Evolutionary conservation across 164 flowering plant genomes (phyloP), one percentile per base, ranked within the genome.

Genomic region (Liquidambar formosana): DNA sequence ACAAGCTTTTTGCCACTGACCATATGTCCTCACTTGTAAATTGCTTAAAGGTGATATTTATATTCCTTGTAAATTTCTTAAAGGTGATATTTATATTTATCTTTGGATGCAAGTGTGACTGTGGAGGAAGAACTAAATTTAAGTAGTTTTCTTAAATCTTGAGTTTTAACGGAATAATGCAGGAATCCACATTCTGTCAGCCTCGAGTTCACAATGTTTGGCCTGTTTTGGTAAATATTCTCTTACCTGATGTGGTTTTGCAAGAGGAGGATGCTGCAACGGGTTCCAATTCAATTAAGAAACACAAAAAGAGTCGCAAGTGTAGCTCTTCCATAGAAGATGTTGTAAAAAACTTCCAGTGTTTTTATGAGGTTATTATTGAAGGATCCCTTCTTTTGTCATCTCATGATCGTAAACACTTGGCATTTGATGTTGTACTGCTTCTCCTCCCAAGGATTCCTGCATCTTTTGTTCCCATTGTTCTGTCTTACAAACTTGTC

Each of bases 111-210:
- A 9, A 22, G 41, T 49, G 52, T 9, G 5, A 26, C 2, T 44
- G 11, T 23, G 52, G 43, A 27, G 22, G 21, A 13, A 52, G 44
- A 46, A 26, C 15, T 38, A 27, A 0, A 43, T 14, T 21, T 25
- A 28, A 2, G 48, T 21, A 46, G 41, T 33, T 6, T 63, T 4
- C 33, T 63, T 23, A 45, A 25, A 19, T 45, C 4, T 59, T 64
- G 48, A 28, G n/a, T 44, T 72, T 74, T 18, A 69, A 28, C 53
- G 64, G 62, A 28, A 63, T 64, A 13, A 80, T 75, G 71, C 88
- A 93, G 99, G 99, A 96, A 72, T 89, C 99, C 8, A 87, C 97
- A 56, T 96, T 96, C 73, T 93, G 99, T 74, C 97, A 87, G 76
- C 99, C 99, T 52, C 87, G 97, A 67, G 78, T 92, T 71, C 99